Evolutionary conservation across 345 rosid genomes (phyloP).

Genomic region (Boechera divaricarpa): DNA sequence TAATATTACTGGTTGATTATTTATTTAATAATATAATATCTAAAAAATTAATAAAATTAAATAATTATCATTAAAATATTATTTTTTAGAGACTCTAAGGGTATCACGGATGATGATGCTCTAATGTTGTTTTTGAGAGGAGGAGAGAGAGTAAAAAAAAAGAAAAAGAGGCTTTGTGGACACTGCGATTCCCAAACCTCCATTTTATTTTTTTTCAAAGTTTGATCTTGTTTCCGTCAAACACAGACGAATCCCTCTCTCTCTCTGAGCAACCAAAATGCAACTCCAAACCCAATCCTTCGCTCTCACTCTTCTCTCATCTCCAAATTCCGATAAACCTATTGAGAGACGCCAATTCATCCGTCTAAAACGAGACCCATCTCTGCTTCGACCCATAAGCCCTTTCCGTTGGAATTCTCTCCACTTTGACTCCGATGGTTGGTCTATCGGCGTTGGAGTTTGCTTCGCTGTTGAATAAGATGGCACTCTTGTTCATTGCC

Average conservation of each 20-base stretch:
- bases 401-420: slow-evolving; percentile 76
- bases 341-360: slow-evolving; percentile 43
- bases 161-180: too few relatives aligned
- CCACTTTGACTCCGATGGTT: slow-evolving; percentile 65
- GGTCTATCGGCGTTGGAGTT: slow-evolving; percentile 83
- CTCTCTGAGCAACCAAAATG: slow-evolving; percentile 48
- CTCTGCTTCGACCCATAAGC: slow-evolving; percentile 51
- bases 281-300: slow-evolving; percentile 64
- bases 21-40: too few relatives aligned
- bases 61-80: too few relatives aligned
- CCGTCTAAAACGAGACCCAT: slow-evolving; percentile 42
- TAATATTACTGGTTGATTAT: too few relatives aligned
- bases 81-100: too few relatives aligned
- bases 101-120: too few relatives aligned
- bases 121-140: too few relatives aligned
- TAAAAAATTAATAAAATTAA: too few relatives aligned
- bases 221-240: too few relatives aligned
- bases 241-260: not conserved
- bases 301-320: slow-evolving; percentile 50
- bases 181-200: too few relatives aligned
- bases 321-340: slow-evolving; percentile 45
- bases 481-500: slow-evolving; percentile 79
- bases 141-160: too few relatives aligned
- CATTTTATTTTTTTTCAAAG: too few relatives aligned
- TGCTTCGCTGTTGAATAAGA: slow-evolving; percentile 75